Evolutionary conservation across 2,329 filamentous ascomycete species (phyloP), one percentile per base, ranked within the genome.

Genomic region (Arthrobotrys iridis): DNA sequence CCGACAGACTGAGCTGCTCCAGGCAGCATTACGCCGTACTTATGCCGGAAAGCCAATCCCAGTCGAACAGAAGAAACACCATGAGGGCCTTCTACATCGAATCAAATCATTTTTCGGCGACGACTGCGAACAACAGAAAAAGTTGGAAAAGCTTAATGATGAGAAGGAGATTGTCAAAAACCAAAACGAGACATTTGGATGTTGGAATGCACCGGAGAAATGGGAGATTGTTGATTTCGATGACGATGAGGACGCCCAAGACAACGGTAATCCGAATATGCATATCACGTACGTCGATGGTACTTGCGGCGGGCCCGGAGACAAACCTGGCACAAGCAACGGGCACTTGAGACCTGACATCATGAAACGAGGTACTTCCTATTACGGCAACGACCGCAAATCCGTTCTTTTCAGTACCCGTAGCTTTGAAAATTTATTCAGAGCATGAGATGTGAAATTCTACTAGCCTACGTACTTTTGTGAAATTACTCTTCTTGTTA

Each of bases 351-450:
- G 26, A 33, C 45, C 46, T 10, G 20, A 57, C 30, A 63, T 48
- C 8, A 55, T 65, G 62, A 65, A 65, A 22, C 33, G 62, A 55
- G 62, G 62, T 65, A 57, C 62, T 55, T 65, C 62, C 24, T 41
- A 65, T 35, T 65, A 65, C 37, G 62, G 62, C 62, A 65, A 65
- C 33, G 62, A 65, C 62, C 62, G 62, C 33, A 65, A 65, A 57
- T 65, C 62, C 35, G 62, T 55, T 57, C 62, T 65, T 57, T 65
- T 65, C 35, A 57, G 62, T 46, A 57, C 46, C 22, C 62, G 62
- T 13, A 65, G 62, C 18, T 65, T 65, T 57, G 62, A 65, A 22
- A 57, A 41, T 35, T 43, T 65, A 22, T 65, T 65, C 62, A 33
- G 48, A 24, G 62, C 62, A 45, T 65, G 24, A 65, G 7, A 3